A percentile compares a stretch with the other conserved stretches of the same genome.
phyloP scores from a whole-genome alignment of 1,139 yeast genomes.

The Scheffersomyces segobiensis region DNA sequence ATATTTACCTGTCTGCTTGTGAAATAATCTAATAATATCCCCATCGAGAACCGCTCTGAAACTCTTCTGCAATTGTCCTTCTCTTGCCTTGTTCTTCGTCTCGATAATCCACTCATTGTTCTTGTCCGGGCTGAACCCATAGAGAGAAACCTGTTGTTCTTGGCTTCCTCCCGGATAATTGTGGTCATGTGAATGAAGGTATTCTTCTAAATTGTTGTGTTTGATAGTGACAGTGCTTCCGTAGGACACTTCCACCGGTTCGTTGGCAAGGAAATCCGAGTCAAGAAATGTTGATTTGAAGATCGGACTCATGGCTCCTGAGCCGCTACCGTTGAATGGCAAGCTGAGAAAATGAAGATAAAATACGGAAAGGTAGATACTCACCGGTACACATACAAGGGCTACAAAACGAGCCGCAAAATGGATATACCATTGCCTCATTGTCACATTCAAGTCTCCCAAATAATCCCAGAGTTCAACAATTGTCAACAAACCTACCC shows the following conservation, averaged over 20 bases:
- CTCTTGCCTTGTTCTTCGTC: conserved; percentile 30
- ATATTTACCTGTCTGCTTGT: conserved; percentile 58
- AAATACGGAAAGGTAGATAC: conserved; percentile 49
- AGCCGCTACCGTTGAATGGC: conserved; percentile 50
- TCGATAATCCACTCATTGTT: conserved; percentile 74
- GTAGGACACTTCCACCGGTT: conserved; percentile 54
- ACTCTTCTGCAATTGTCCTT: conserved; percentile 29
- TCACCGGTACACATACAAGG: conserved; percentile 48
- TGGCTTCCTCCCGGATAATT: conserved; percentile 55
- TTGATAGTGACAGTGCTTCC: conserved; percentile 70
- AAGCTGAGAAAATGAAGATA: conserved; percentile 51
- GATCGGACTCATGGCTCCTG: conserved; percentile 53
- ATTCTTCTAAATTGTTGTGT: conserved; percentile 61
- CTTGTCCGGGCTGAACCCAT: conserved; percentile 48
- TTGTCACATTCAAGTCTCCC: conserved; percentile 54
- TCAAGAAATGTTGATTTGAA: conserved; percentile 55
- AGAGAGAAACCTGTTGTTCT: conserved; percentile 70
- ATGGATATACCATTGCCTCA: conserved; percentile 30
- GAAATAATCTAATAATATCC: conserved; percentile 59
- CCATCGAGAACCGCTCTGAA: conserved; percentile 48
- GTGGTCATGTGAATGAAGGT: conserved; percentile 65
- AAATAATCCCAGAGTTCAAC: conserved; percentile 55
- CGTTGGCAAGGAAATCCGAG: conserved; percentile 33
- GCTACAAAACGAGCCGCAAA: conserved; percentile 29
- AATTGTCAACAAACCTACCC: conserved; percentile 46